Conservation (phyloP, 2,329 filamentous ascomycete genomes). For the Epichloe festucae region DNA sequence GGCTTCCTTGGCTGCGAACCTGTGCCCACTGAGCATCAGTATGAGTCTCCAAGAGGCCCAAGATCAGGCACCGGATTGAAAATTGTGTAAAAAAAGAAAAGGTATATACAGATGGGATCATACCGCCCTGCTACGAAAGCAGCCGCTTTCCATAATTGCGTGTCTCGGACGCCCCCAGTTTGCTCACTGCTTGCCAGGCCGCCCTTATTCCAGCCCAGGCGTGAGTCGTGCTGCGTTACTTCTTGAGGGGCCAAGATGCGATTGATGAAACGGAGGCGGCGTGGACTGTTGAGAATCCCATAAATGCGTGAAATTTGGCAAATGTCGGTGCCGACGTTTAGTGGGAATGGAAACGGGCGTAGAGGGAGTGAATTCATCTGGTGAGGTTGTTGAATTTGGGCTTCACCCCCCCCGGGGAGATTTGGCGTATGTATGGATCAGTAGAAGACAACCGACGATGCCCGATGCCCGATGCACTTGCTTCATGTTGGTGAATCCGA, state of each 20-base stretch:
- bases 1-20: slow-evolving; percentile 65
- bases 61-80: too few species aligned
- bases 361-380: not conserved
- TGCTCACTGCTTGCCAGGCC: not conserved
- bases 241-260: slow-evolving; percentile 32
- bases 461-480: too few species aligned
- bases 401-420: not conserved
- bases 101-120: not conserved
- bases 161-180: not conserved
- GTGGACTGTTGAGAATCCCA: slow-evolving; percentile 35
- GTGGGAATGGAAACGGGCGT: slow-evolving; percentile 45
- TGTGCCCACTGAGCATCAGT: slow-evolving; percentile 11
- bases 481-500: too few species aligned
- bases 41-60: too few species aligned
- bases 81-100: not conserved
- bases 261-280: slow-evolving; percentile 30
- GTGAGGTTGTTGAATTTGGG: not conserved
- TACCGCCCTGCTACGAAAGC: slow-evolving; percentile 25
- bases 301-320: slow-evolving; percentile 56
- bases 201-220: not conserved
- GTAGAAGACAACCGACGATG: too few species aligned
- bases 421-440: too few species aligned
- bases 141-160: slow-evolving; percentile 21
- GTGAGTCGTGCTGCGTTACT: slow-evolving; percentile 11
- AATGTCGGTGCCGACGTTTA: slow-evolving; percentile 68